These are phyloP conservation scores for Fusarium tanahbumbuense DNA, from an alignment of 2,329 filamentous ascomycete genomes.

Conservation along the genomic window DNA sequence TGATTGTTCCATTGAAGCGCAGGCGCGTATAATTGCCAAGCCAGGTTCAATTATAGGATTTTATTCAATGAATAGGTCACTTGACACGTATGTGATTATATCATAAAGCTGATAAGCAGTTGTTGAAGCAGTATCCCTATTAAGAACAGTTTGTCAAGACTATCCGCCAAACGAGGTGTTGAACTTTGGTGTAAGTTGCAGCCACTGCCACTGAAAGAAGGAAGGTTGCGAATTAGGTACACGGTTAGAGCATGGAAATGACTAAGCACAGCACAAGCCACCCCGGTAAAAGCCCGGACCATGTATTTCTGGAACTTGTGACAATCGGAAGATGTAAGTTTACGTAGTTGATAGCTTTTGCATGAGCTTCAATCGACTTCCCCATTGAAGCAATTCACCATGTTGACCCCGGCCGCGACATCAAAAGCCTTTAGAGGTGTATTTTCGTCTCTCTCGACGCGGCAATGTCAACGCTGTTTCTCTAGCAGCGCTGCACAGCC, in stretches of 20 bases:
- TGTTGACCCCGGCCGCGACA: slow-evolving; percentile 55
- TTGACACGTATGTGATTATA: slow-evolving; percentile 31
- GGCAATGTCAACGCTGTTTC: slow-evolving; percentile 59
- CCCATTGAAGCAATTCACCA: slow-evolving; percentile 42
- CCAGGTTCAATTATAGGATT: slow-evolving; percentile 3
- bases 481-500: slow-evolving; percentile 52
- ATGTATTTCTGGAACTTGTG: slow-evolving; percentile 42
- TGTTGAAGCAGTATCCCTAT: background rate
- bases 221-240: slow-evolving; percentile 11
- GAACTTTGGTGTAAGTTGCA: slow-evolving; percentile 25
- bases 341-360: slow-evolving; percentile 37
- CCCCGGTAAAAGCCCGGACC: slow-evolving; percentile 45
- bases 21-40: slow-evolving; percentile 12
- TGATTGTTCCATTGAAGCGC: slow-evolving; percentile 46
- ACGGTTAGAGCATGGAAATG: slow-evolving; percentile 22
- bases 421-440: slow-evolving; percentile 53
- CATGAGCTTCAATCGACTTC: slow-evolving; percentile 28
- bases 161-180: background rate
- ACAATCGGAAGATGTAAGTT: slow-evolving; percentile 46
- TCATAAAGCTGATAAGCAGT: background rate
- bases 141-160: slow-evolving; percentile 10
- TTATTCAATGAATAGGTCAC: slow-evolving; percentile 24
- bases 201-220: slow-evolving; percentile 7
- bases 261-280: slow-evolving; percentile 35
- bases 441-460: slow-evolving; percentile 48